Base-by-base conservation (phyloP, 2,329 filamentous ascomycete species). In the Clarireedia monteithiana region DNA sequence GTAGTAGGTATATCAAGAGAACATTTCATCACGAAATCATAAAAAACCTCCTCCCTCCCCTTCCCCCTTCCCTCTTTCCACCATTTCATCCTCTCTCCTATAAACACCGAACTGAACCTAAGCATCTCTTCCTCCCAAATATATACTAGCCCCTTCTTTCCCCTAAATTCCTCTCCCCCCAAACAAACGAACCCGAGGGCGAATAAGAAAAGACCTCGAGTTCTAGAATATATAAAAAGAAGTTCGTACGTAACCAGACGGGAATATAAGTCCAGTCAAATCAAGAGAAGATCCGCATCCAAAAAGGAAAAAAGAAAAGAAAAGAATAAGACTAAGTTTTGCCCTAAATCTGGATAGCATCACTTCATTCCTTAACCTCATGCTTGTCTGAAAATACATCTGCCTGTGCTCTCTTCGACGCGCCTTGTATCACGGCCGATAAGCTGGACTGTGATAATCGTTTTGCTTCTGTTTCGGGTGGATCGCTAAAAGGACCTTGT, bases 301-400 rank as follows among this genome's bases (percentile, higher is more conserved):
- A 39, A 40, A 53, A 20, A 5, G 17, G 23, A 24, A 17, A 15
- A n/a, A 27, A 17, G 24, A 20, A 20, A 17, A 27, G 10, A 20
- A 30, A n/a, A 20, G 20, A 20, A 20, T 20, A 20, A 20, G 20
- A 20, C 20, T 20, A 20, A 20, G 3, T 20, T 10, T 30, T 30
- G 27, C 27, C 27, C 10, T 30, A 12, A 15, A 4, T 5, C 26
- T 40, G 24, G 34, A 40, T 20, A 14, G 26, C 39, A 30, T 30
- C 27, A 26, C 36, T 44, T 63, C 53, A 64, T 50, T 80, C 78
- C 62, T 74, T 75, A 30, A 80, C 77, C 51, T 79, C 81, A 62
- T 83, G 74, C 63, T 81, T 77, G 60, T 84, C 81, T 20, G 78
- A 75, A 64, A 83, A 84, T 79, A 81, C 62, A 78, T 81, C 57